Percentiles rank a stretch among this genome's conserved stretches.
These are phyloP conservation scores for Nepenthes gracilis DNA, from an alignment of 148 eudicot species.

Conservation along the genomic window DNA sequence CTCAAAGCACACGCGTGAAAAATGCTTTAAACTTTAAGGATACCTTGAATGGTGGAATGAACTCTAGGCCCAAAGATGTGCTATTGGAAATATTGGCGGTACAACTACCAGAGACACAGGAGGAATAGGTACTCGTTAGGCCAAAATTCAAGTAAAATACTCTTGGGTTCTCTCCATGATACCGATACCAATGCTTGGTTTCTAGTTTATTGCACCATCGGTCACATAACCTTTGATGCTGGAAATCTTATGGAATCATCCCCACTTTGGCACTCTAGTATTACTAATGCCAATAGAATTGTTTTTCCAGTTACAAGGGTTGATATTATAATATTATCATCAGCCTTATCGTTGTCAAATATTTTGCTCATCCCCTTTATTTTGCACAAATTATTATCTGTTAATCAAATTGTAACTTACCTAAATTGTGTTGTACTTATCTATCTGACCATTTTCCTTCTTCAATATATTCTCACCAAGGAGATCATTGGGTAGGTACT, in stretches of 20 bases:
- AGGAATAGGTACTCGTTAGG: background rate
- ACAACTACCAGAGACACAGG: too few relatives aligned
- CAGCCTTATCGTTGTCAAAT: background rate
- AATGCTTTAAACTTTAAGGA: background rate
- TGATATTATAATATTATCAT: background rate
- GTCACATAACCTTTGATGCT: background rate
- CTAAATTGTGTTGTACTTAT: background rate
- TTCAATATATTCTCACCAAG: constrained; percentile 2
- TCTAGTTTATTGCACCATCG: background rate
- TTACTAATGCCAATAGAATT: background rate
- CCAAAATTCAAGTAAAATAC: background rate
- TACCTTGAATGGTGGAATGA: background rate
- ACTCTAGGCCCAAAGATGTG: background rate
- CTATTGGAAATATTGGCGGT: too few relatives aligned
- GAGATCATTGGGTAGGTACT: constrained; percentile 4
- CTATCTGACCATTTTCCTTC: background rate
- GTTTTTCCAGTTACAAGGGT: background rate
- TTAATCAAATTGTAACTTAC: background rate
- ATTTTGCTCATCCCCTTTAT: background rate
- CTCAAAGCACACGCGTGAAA: background rate
- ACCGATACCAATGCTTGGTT: background rate
- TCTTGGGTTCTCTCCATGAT: background rate
- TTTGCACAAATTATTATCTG: background rate
- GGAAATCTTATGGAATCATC: background rate
- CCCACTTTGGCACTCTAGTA: background rate